Evolutionary conservation across 2,329 filamentous ascomycete species (phyloP), one percentile per base, ranked within the genome.

Genomic region (Dactylellina cionopaga): DNA sequence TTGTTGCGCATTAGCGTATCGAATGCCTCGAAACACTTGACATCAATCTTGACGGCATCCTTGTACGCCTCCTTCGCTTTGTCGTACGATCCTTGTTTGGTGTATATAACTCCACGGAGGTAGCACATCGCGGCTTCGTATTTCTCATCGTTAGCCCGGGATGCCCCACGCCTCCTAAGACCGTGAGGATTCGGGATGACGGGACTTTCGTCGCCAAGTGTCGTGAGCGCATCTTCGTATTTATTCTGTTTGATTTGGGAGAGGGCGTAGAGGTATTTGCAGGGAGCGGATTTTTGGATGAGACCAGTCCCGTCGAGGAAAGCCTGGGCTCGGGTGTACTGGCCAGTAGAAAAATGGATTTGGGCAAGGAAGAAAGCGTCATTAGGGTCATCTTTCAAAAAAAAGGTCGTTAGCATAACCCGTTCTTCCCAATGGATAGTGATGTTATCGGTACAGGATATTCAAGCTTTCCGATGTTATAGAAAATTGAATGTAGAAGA

Each of bases 81-180:
- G 80, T 99, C 95, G 77, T 98, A 98, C 24, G 94, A 91, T 80
- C 98, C 99, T 80, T 96, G 92, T 81, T 96, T 96, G 5, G 95
- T 93, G 79, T 92, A 97, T 83, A 96, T 98, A 52, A 96, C 86
- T 3, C 95, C 95, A 22, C 95, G 86, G 56, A 99, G 83, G 80
- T 96, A 96, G 82, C 95, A 99, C 93, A 99, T 99, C 78, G 90
- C 92, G 0, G 95, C 95, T 81, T 99, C 94, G 77, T 95, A 96
- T 70, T 92, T 89, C 68, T 96, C 84, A 78, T 90, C 92, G 41
- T 86, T 87, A 6, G 74, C 63, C 74, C 76, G 39, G 43, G 69
- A 63, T 81, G 58, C 88, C 87, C 63, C 86, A 81, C 78, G 89
- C 81, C 74, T 77, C 84, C 78, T 89, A 87, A 75, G 84, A 85